phyloP scores from a whole-genome alignment of 2,329 filamentous ascomycete species.

The Fusarium floridanum region DNA sequence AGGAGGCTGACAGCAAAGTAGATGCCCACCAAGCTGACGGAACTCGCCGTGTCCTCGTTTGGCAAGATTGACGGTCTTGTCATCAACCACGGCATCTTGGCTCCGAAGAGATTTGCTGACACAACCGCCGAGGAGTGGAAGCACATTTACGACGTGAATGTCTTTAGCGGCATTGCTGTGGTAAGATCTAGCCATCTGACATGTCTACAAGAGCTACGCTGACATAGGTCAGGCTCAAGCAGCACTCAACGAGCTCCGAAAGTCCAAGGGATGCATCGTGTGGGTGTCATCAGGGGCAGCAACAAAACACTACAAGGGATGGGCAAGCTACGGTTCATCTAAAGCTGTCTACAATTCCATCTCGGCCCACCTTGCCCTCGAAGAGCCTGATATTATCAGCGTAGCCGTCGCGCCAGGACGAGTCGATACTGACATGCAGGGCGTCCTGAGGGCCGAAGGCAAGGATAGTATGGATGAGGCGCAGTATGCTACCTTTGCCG shows the following conservation, averaged over 20 bases:
- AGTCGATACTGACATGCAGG: conserved; percentile 92
- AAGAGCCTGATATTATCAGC: conserved; percentile 82
- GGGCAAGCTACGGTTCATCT: conserved; percentile 85
- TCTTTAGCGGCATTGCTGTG: conserved; percentile 85
- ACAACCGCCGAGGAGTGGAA: conserved; percentile 81
- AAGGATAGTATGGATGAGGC: conserved; percentile 62
- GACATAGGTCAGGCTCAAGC: conserved; percentile 72
- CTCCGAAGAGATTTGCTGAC: conserved; percentile 80
- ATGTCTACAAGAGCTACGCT: not conserved
- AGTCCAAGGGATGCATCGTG: conserved; percentile 77
- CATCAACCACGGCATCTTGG: conserved; percentile 87
- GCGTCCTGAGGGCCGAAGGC: conserved; percentile 76
- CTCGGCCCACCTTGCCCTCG: conserved; percentile 76
- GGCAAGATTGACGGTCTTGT: conserved; percentile 84
- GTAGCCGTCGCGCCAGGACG: conserved; percentile 83
- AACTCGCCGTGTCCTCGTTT: conserved; percentile 75
- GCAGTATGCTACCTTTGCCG: conserved; percentile 76
- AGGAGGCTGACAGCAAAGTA: conserved; percentile 40
- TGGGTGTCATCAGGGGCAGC: conserved; percentile 87
- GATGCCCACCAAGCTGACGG: conserved; percentile 72
- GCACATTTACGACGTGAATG: conserved; percentile 82
- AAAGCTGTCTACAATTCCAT: conserved; percentile 90
- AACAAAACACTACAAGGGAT: conserved; percentile 73
- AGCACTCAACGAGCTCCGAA: conserved; percentile 76
- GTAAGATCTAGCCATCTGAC: conserved; percentile 58